Base-by-base conservation (phyloP, 352 stramenopile genomes). In the Phytophthora sansomeana region DNA sequence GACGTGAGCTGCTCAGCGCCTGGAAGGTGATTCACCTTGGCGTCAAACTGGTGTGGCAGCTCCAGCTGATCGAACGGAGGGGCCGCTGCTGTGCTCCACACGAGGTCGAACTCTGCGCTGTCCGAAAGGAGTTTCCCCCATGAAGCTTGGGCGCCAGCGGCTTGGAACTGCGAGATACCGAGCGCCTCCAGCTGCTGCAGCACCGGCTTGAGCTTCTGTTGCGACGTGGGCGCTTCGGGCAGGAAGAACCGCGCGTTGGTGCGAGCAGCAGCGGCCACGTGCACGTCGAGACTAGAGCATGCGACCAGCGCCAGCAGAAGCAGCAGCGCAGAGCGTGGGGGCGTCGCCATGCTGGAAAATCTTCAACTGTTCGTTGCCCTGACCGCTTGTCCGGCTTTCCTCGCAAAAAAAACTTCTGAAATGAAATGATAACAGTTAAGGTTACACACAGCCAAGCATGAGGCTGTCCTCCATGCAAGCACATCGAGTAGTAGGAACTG, bases 21-120 rank as follows among this genome's bases (percentile, higher is more conserved):
- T 11, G 86, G 88, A 8, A 96, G 42, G 56, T 81, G 83, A 66
- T 95, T 96, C 62, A 96, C 54, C 55, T 89, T 92, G 50, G 75
- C 47, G 1, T 43, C 19, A 55, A 88, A 89, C 43, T 70, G 43
- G 33, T 72, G 48, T 3, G 80, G 58, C 17, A 90, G 81, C 47
- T 74, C 58, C 38, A 91, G 58, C 47, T 80, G 46, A 1, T 67
- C 58, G 19, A 84, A 68, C 11, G 76, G 78, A 14, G 77, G 74
- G 0, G 63, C 11, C 0, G 59, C 53, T 1, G 52, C 58, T 6
- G 58, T 44, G 57, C 73, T 91, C 87, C 83, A 93, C 41, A 95
- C 83, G 33, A 93, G 72, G 48, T 92, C 83, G 46, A 95, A 79
- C 10, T 87, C 58, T 16, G 60, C 36, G 42, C 81, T 89, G 48